Evolutionary conservation across 1,139 yeast genomes (phyloP).

Genomic region (Geotrichum candidum): DNA sequence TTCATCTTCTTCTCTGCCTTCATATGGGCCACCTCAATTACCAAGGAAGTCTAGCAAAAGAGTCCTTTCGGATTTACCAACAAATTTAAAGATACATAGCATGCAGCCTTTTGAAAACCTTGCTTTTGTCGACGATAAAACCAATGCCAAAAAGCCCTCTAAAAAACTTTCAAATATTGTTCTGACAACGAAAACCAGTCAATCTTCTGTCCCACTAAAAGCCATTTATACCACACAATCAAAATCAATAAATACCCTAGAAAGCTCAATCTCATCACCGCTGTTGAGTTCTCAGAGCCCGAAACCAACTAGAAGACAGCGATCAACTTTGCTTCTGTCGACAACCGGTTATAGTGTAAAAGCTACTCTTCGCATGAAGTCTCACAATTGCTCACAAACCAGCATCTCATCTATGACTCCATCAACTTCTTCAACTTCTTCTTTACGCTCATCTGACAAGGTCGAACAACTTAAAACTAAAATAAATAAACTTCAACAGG

Average conservation of each 20-base stretch:
- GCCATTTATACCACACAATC: background rate
- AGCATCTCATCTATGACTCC: background rate
- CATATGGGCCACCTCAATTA: background rate
- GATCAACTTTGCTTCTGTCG: background rate
- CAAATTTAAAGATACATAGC: background rate
- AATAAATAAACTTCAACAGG: conserved; percentile 31
- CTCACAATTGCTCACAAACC: conserved; percentile 4
- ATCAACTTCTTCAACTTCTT: background rate
- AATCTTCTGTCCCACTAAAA: background rate
- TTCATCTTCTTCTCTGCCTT: background rate
- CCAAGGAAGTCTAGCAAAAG: background rate
- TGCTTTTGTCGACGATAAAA: background rate
- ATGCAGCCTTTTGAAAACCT: background rate
- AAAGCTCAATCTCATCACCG: background rate
- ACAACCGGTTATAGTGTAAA: background rate
- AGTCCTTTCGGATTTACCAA: background rate
- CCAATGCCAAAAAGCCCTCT: background rate
- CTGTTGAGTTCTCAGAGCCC: background rate
- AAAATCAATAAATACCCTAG: background rate
- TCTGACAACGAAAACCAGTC: background rate
- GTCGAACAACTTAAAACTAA: conserved; percentile 31
- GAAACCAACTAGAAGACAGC: background rate
- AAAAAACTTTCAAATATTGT: background rate
- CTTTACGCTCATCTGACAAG: background rate
- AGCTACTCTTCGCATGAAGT: conserved; percentile 7